A percentile compares a stretch with the other conserved stretches of the same genome.
Evolutionary conservation across 1,139 yeast species (phyloP).

Genomic region (Magnusiomyces starmeri): DNA sequence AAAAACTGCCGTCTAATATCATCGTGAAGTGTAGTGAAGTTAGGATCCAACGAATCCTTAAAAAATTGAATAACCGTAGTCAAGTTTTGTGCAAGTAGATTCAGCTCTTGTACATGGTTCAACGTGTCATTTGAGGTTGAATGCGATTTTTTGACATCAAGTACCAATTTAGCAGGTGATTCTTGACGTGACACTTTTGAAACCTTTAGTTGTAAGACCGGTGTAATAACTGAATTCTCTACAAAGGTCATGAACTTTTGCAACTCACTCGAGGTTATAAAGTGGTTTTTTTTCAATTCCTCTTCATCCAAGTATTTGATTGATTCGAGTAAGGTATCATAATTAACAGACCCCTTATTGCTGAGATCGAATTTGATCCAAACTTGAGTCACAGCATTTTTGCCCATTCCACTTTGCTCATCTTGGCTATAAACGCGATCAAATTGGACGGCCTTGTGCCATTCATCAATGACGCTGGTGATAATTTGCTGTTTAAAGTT

Average conservation of each 20-base stretch:
- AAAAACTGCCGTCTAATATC: conserved; percentile 24
- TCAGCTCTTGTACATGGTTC: conserved; percentile 4
- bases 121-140: too few species aligned
- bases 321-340: neutral
- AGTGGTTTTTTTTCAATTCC: neutral
- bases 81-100: conserved; percentile 17
- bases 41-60: conserved; percentile 14
- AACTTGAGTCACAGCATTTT: neutral
- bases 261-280: neutral
- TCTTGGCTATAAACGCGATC: conserved; percentile 5
- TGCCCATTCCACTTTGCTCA: neutral
- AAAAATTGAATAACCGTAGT: conserved; percentile 21
- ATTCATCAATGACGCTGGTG: conserved; percentile 18
- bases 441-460: conserved; percentile 21
- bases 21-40: conserved; percentile 17
- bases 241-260: conserved; percentile 21
- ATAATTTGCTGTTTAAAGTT: conserved; percentile 13
- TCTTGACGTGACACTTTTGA: conserved; percentile 8
- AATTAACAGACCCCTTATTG: too few species aligned
- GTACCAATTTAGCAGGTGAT: conserved; percentile 1
- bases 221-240: conserved; percentile 21
- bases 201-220: conserved; percentile 19
- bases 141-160: neutral
- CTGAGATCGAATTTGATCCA: neutral
- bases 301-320: conserved; percentile 4